These are phyloP conservation scores for Cucumis cinereus DNA, from an alignment of 306 rosid species.

Conservation along the genomic window DNA sequence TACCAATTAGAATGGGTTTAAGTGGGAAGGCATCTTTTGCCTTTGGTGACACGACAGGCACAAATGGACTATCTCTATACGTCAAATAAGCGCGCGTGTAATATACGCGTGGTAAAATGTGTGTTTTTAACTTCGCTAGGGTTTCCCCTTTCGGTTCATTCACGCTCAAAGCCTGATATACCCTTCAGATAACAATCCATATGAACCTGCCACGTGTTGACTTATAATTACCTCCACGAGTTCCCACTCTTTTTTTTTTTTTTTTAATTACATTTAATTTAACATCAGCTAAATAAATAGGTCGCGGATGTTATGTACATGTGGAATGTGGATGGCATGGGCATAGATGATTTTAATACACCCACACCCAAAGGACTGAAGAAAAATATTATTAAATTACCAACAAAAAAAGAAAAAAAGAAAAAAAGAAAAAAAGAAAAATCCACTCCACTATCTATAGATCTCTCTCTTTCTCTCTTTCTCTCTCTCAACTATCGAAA, in stretches of 20 bases:
- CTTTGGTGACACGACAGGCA: conserved; percentile 55
- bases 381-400: neutral
- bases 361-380: neutral
- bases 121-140: conserved; percentile 28
- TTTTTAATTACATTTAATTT: neutral
- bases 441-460: conserved; percentile 7
- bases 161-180: conserved; percentile 17
- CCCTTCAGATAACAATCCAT: conserved; percentile 46
- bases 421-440: neutral
- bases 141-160: conserved; percentile 31
- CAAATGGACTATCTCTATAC: conserved; percentile 13
- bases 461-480: conserved; percentile 1
- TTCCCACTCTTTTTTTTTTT: neutral
- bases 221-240: neutral
- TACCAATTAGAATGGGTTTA: conserved; percentile 26
- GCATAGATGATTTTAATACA: conserved; percentile 6
- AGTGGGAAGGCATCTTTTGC: conserved; percentile 59
- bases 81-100: conserved; percentile 23
- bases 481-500: conserved; percentile 28
- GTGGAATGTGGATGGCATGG: conserved; percentile 11
- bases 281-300: neutral
- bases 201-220: conserved; percentile 32
- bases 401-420: neutral
- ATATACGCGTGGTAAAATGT: conserved; percentile 24
- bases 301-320: conserved; percentile 4